Evolutionary conservation across 306 rosid species (phyloP), one percentile per base, ranked within the genome.

Genomic region (Malus domestica): DNA sequence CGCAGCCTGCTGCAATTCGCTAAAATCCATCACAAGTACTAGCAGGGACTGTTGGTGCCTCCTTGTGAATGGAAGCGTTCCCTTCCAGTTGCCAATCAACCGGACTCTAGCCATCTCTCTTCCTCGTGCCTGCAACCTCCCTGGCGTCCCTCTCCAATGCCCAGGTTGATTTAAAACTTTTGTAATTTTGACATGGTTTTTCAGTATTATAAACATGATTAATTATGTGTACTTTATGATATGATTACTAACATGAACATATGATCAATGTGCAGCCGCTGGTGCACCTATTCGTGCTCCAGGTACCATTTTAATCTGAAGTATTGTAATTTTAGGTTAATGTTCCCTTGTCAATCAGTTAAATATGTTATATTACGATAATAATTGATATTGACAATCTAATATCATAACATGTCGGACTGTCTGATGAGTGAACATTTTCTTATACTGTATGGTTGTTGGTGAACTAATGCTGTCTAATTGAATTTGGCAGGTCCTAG

Each of bases 91-190:
- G 30, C 96, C 97, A 11, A 67, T 92, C 76, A 92, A 88, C 54
- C 76, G 91, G 44, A 70, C 96, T 3, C 69, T 88, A 19, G 99
- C 92, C 78, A 70, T 90, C 32, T 85, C 96, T 75, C 98, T 92
- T 66, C 97, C 97, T 74, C 91, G 92, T 25, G 97, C 95, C 42
- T 95, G 98, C 85, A 88, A 88, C 81, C 77, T 88, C 88, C 82
- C 92, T 0, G 87, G 90, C 33, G 90, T 95, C 71, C 93, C 95
- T 1, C 73, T 95, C 78, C 96, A 89, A 75, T 92, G 89, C 85
- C 63, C 71, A 78, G 83, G 89, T 85, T 45, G n/a, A 40, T 7
- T 19, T 46, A 25, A 49, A 49, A 49, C 55, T 16, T 18, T 49
- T 0, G 55, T 16, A 5, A 49, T 49, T 15, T 49, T 15, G 55